Conservation (phyloP, 768 basidiomycete genomes). For the Cytidiella melzeri region DNA sequence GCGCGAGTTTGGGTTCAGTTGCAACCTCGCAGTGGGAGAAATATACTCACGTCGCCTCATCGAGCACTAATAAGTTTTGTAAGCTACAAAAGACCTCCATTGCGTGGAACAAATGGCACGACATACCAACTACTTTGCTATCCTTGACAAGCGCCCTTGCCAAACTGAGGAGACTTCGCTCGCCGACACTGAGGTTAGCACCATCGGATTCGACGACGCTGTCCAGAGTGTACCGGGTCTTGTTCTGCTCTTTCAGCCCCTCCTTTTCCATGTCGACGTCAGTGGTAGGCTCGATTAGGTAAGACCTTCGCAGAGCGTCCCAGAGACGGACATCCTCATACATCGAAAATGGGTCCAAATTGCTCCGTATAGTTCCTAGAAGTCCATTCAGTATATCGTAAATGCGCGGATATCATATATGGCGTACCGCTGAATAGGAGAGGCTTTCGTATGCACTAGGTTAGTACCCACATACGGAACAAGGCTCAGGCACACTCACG, state of each 20-base stretch:
- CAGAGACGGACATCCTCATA: slow-evolving; percentile 62
- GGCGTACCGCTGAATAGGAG: slow-evolving; percentile 49
- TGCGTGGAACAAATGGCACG: too few relatives aligned
- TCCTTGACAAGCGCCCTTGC: slow-evolving; percentile 50
- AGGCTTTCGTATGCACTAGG: slow-evolving; percentile 41
- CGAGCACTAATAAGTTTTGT: slow-evolving; percentile 33
- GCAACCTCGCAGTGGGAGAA: too few relatives aligned
- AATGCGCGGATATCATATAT: slow-evolving; percentile 39
- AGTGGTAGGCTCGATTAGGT: slow-evolving; percentile 30
- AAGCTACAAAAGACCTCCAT: background rate
- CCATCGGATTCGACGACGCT: slow-evolving; percentile 49
- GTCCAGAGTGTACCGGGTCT: slow-evolving; percentile 42
- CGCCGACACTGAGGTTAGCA: slow-evolving; percentile 40
- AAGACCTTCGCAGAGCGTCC: slow-evolving; percentile 68
- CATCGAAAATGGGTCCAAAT: slow-evolving; percentile 48
- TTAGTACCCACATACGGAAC: too few relatives aligned
- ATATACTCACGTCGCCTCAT: slow-evolving; percentile 37
- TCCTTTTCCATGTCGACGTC: slow-evolving; percentile 10
- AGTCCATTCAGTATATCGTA: slow-evolving; percentile 28
- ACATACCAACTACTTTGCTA: slow-evolving; percentile 35
- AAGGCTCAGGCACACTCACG: too few relatives aligned
- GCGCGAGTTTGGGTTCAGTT: slow-evolving; percentile 3
- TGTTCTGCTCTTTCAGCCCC: slow-evolving; percentile 20
- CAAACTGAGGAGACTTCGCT: slow-evolving; percentile 43
- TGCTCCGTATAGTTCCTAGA: slow-evolving; percentile 51